phyloP scores from a whole-genome alignment of 371 early-diverging fungal genomes.

The Zopfochytrium polystomum region DNA sequence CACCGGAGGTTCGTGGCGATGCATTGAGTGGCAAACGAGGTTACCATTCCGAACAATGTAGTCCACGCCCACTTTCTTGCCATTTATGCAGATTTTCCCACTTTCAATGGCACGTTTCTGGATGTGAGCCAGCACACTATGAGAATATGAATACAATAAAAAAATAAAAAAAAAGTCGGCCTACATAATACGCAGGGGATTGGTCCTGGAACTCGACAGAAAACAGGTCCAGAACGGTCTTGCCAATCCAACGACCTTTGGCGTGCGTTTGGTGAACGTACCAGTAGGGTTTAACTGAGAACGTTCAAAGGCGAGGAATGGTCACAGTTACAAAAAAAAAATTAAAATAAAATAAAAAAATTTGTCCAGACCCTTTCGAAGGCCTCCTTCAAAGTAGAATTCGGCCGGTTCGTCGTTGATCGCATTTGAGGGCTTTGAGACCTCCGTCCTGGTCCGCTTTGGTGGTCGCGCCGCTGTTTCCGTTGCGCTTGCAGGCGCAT shows the following conservation, averaged over 20 bases:
- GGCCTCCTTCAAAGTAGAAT: not conserved
- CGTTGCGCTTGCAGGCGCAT: not conserved
- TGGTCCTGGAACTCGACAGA: conserved; percentile 82
- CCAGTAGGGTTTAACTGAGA: conserved; percentile 61
- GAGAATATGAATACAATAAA: not conserved
- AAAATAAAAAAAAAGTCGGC: not conserved
- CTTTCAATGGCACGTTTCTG: conserved; percentile 70
- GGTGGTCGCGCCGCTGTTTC: not conserved
- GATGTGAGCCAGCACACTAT: not conserved
- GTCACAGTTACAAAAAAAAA: not conserved
- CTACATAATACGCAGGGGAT: conserved; percentile 73
- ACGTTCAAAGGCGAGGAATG: not conserved
- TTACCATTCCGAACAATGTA: conserved; percentile 61
- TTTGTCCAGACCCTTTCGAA: not conserved
- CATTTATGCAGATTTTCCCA: conserved; percentile 80
- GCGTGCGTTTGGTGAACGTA: conserved; percentile 76
- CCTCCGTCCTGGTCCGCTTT: not conserved
- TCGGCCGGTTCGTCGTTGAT: too few relatives aligned
- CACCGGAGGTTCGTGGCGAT: conserved; percentile 95
- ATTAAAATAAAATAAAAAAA: not conserved
- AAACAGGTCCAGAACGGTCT: conserved; percentile 72
- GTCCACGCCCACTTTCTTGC: conserved; percentile 47
- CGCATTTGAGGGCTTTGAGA: not conserved
- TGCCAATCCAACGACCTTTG: conserved; percentile 88
- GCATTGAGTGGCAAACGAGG: conserved; percentile 73